Conservation (phyloP, 768 basidiomycete genomes). For the Zangia roseola region DNA sequence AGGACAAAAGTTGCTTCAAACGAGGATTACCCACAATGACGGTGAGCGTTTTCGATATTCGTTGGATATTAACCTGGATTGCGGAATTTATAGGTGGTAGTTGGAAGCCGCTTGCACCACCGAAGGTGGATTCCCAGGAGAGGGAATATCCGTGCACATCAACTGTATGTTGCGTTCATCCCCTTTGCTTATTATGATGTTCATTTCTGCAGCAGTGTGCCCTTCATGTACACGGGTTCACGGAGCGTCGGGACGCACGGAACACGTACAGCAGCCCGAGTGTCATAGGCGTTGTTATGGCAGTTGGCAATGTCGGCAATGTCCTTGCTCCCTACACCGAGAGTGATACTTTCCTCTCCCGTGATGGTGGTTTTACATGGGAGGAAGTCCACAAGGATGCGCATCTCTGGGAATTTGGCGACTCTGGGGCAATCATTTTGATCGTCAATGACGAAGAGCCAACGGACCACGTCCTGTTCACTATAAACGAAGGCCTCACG, state of each 20-base stretch:
- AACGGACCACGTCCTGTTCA: slow-evolving; percentile 86
- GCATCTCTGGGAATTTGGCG: slow-evolving; percentile 96
- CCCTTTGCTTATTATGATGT: not conserved
- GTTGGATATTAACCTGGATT: not conserved
- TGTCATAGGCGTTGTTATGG: slow-evolving; percentile 91
- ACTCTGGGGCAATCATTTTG: slow-evolving; percentile 90
- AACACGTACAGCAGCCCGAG: slow-evolving; percentile 94
- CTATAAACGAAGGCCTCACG: slow-evolving; percentile 80
- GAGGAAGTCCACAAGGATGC: slow-evolving; percentile 98
- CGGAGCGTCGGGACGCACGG: slow-evolving; percentile 84
- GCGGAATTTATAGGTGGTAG: slow-evolving; percentile 56
- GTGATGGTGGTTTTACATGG: slow-evolving; percentile 97
- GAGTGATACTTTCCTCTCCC: slow-evolving; percentile 93
- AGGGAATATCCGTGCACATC: slow-evolving; percentile 65
- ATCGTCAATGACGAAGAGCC: slow-evolving; percentile 95
- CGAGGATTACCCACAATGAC: slow-evolving; percentile 94
- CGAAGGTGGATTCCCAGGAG: slow-evolving; percentile 71
- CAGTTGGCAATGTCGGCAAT: slow-evolving; percentile 94
- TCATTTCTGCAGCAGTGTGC: slow-evolving; percentile 61
- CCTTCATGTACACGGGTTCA: slow-evolving; percentile 94
- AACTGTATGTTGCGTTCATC: slow-evolving; percentile 45
- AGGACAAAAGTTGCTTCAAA: slow-evolving; percentile 73
- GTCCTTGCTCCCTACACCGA: slow-evolving; percentile 76
- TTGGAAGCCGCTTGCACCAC: slow-evolving; percentile 84
- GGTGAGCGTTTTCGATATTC: slow-evolving; percentile 44